A percentile compares a stretch with the other conserved stretches of the same genome.
Evolutionary conservation across 208 protist genomes (phyloP).

Genomic region (Trichomonas tenax): DNA sequence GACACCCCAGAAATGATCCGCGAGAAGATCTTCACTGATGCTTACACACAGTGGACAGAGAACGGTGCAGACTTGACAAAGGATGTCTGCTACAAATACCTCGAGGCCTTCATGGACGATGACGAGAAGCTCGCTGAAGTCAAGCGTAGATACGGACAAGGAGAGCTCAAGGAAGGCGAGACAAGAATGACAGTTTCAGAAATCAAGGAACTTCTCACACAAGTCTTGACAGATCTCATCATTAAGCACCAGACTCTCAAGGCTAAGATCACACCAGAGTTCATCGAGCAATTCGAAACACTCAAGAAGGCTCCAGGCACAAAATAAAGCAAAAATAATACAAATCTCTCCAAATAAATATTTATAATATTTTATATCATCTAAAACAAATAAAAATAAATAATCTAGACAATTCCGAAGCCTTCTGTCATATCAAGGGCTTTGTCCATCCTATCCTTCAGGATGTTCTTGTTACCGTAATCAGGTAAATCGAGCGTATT

Average conservation of each 20-base stretch:
- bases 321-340: not conserved
- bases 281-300: not conserved
- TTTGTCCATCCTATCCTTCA: conserved; percentile 41
- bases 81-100: conserved; percentile 18
- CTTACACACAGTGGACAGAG: not conserved
- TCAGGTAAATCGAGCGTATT: conserved; percentile 60
- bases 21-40: not conserved
- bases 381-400: not conserved
- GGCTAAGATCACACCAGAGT: not conserved
- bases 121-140: not conserved
- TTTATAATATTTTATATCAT: not conserved
- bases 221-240: not conserved
- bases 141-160: not conserved
- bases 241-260: not conserved
- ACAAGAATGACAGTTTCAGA: not conserved
- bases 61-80: not conserved
- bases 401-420: conserved; percentile 34
- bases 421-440: conserved; percentile 38
- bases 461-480: conserved; percentile 52
- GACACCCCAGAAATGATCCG: not conserved
- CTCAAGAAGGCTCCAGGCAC: not conserved
- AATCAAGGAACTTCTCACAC: not conserved
- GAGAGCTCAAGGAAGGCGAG: not conserved
- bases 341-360: not conserved
- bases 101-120: conserved; percentile 1